phyloP scores from a whole-genome alignment of 495 filamentous ascomycete species.

The Lepraria neglecta region DNA sequence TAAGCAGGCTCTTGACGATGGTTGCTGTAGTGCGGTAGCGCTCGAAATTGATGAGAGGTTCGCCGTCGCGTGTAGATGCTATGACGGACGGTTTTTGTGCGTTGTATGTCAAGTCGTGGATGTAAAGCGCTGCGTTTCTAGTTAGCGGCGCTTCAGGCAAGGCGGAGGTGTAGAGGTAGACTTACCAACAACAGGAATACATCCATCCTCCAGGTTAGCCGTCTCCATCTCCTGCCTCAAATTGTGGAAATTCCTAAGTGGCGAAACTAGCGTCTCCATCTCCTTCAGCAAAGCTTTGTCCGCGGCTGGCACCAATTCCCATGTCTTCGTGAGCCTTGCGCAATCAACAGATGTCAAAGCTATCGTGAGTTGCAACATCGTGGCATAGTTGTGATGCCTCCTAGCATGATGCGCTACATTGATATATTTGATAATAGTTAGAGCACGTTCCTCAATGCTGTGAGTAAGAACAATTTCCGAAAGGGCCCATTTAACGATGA shows the following conservation, averaged over 20 bases:
- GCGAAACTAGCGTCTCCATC: constrained; percentile 79
- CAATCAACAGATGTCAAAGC: constrained; percentile 82
- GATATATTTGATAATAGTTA: constrained; percentile 82
- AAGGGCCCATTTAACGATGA: constrained; percentile 95
- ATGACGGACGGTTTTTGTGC: constrained; percentile 73
- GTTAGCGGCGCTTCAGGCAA: constrained; percentile 8
- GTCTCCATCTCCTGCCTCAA: constrained; percentile 88
- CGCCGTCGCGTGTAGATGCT: constrained; percentile 50
- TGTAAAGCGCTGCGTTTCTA: constrained; percentile 59
- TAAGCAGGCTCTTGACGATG: constrained; percentile 88
- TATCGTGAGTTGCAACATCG: constrained; percentile 90
- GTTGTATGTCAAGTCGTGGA: constrained; percentile 95
- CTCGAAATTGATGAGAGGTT: constrained; percentile 90
- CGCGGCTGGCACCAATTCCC: constrained; percentile 63
- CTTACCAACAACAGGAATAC: constrained; percentile 92
- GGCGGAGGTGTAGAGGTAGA: constrained; percentile 8
- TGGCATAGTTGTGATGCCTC: constrained; percentile 87
- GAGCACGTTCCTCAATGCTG: constrained; percentile 72
- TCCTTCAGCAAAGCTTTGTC: constrained; percentile 70
- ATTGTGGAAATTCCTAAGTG: constrained; percentile 83
- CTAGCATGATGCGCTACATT: constrained; percentile 84
- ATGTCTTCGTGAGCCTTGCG: constrained; percentile 68
- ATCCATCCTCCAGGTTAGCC: constrained; percentile 67
- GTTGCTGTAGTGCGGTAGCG: constrained; percentile 80
- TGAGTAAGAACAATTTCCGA: constrained; percentile 86